A percentile compares a stretch with the other conserved stretches of the same genome.
Conservation (phyloP, 2,329 filamentous ascomycete genomes). For the Lachnellula hyalina region DNA sequence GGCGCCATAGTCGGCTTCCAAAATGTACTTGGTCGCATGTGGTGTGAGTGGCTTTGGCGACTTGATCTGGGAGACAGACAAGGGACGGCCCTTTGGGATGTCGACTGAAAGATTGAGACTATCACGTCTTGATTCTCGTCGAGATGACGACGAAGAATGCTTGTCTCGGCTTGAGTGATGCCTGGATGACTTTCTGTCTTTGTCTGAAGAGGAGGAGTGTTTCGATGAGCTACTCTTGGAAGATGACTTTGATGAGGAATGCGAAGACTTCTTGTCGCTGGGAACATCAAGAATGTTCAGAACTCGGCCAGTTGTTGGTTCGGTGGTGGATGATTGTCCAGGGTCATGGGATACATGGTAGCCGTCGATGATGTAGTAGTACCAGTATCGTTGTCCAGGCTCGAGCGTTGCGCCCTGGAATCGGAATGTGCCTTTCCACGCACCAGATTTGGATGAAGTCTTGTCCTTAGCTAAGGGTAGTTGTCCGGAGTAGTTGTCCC, state of each 20-base stretch:
- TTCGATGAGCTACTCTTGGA: constrained; percentile 36
- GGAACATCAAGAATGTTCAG: constrained; percentile 97
- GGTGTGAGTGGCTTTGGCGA: constrained; percentile 86
- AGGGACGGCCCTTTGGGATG: constrained; percentile 80
- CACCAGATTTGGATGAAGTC: constrained; percentile 75
- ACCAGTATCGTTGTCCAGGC: constrained; percentile 94
- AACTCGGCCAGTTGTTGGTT: constrained; percentile 94
- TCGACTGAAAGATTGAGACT: constrained; percentile 50
- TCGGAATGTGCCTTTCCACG: constrained; percentile 94
- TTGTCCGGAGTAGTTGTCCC: constrained; percentile 95
- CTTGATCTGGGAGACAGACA: constrained; percentile 84
- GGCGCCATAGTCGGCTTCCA: constrained; percentile 72
- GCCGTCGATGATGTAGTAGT: constrained; percentile 99
- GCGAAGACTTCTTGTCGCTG: constrained; percentile 39
- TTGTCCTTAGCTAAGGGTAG: constrained; percentile 90
- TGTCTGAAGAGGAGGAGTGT: constrained; percentile 34
- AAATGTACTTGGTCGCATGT: constrained; percentile 80
- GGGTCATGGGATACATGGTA: constrained; percentile 98
- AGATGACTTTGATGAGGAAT: constrained; percentile 38
- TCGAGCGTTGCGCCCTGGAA: constrained; percentile 85
- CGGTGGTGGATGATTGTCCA: constrained; percentile 78
- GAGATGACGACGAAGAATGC: constrained; percentile 42
- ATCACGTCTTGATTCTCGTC: constrained; percentile 36
- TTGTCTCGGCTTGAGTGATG: constrained; percentile 37
- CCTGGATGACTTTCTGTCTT: constrained; percentile 37